Evolutionary conservation across 164 flowering plant species (phyloP).

Genomic region (grape (Vitis vinifera)): DNA sequence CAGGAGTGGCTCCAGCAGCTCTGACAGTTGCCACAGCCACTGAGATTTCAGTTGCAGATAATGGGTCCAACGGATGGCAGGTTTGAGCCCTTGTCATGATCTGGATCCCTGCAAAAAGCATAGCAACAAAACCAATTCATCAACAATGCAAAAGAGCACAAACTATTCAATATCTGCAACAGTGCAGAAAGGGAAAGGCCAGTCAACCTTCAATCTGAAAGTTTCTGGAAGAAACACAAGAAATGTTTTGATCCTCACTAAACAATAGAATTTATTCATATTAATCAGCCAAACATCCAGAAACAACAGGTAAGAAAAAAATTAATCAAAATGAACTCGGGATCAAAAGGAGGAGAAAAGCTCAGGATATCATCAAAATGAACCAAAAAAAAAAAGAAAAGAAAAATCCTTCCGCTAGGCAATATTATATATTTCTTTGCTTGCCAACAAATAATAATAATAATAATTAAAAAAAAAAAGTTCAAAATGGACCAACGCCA

Average conservation of each 20-base stretch:
- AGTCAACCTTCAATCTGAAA: background rate
- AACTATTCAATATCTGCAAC: background rate
- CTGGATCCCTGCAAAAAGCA: slow-evolving; percentile 42
- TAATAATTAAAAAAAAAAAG: too few species aligned
- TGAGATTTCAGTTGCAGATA: slow-evolving; percentile 84
- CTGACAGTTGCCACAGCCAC: slow-evolving; percentile 93
- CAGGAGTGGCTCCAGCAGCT: slow-evolving; percentile 97
- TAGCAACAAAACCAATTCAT: slow-evolving; percentile 2
- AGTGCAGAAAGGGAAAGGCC: background rate
- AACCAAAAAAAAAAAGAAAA: too few species aligned
- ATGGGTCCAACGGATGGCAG: slow-evolving; percentile 89
- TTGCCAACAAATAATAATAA: too few species aligned
- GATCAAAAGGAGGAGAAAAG: too few species aligned
- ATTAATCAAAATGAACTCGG: background rate
- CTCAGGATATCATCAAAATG: too few species aligned
- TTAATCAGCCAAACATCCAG: background rate
- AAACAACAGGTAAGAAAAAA: background rate
- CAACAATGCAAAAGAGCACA: background rate
- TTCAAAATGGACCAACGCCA: too few species aligned
- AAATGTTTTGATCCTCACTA: too few species aligned
- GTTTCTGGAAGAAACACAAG: background rate
- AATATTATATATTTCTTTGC: too few species aligned
- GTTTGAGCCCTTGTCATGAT: slow-evolving; percentile 65
- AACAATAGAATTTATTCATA: too few species aligned
- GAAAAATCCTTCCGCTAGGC: too few species aligned